Conservation (phyloP, 306 rosid genomes). For the Oemleria cerasiformis region DNA sequence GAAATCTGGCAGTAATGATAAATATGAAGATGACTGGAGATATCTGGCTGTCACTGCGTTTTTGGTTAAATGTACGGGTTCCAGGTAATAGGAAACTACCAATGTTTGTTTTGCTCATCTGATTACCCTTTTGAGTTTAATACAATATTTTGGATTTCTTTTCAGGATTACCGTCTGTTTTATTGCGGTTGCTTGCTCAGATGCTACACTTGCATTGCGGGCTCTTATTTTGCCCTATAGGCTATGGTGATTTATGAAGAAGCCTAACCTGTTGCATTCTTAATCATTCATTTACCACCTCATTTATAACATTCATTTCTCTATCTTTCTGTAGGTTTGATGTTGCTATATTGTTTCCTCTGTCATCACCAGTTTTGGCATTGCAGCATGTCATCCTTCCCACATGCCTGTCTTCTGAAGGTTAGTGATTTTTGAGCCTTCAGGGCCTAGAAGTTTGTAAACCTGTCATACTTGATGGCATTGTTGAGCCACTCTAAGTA, state of each 20-base stretch:
- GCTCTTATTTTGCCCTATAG: constrained; percentile 84
- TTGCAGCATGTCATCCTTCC: constrained; percentile 76
- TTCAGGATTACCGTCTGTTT: constrained; percentile 89
- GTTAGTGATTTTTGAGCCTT: constrained; percentile 40
- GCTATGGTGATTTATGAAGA: constrained; percentile 55
- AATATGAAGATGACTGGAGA: constrained; percentile 94
- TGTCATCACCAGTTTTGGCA: constrained; percentile 78
- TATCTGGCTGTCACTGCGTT: constrained; percentile 91
- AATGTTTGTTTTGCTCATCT: constrained; percentile 21
- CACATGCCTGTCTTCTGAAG: constrained; percentile 38
- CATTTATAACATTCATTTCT: constrained; percentile 3
- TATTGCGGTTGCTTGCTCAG: constrained; percentile 85
- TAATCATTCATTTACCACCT: background rate
- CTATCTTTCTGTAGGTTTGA: constrained; percentile 65
- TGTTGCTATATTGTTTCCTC: constrained; percentile 66
- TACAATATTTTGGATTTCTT: constrained; percentile 12
- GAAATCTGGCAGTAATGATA: constrained; percentile 36
- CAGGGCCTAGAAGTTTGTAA: background rate
- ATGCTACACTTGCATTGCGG: constrained; percentile 77
- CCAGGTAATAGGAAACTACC: constrained; percentile 53
- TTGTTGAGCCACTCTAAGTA: background rate
- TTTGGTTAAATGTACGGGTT: constrained; percentile 71
- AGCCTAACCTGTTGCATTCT: constrained; percentile 7
- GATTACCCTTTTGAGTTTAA: constrained; percentile 16
- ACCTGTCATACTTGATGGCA: background rate